Evolutionary conservation across 257 asterid genomes (phyloP).

Genomic region (Ilex asprella): DNA sequence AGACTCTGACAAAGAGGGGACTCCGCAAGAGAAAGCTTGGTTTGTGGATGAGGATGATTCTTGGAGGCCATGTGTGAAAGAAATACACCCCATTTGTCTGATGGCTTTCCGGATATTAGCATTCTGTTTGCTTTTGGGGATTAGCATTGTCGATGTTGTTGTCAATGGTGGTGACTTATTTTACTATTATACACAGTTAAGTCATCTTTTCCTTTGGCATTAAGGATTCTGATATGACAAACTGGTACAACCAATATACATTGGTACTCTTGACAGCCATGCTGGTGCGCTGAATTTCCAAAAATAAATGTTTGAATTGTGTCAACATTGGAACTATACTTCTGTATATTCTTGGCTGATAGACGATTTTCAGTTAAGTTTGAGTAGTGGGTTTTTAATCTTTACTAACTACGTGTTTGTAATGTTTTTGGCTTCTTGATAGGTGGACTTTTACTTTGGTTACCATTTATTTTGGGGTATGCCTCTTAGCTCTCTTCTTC

Average conservation of each 20-base stretch:
- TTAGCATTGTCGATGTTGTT: constrained; percentile 51
- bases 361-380: not conserved
- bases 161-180: constrained; percentile 56
- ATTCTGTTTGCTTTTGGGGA: constrained; percentile 53
- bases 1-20: constrained; percentile 24
- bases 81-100: constrained; percentile 47
- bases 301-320: no score
- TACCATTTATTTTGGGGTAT: constrained; percentile 86
- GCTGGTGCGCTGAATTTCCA: no score
- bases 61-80: constrained; percentile 78
- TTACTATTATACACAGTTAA: constrained; percentile 86
- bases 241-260: not conserved
- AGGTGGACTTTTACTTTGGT: constrained; percentile 92
- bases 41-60: constrained; percentile 28
- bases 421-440: constrained; percentile 21
- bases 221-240: not conserved
- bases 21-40: constrained; percentile 15
- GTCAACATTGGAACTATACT: not conserved
- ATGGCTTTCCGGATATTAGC: constrained; percentile 54
- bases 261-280: no score
- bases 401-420: constrained; percentile 7
- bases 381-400: constrained; percentile 4
- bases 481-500: constrained; percentile 9
- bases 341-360: not conserved
- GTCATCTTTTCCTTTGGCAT: constrained; percentile 15